Evolutionary conservation across 306 rosid genomes (phyloP).

Genomic region (Vigna unguiculata): DNA sequence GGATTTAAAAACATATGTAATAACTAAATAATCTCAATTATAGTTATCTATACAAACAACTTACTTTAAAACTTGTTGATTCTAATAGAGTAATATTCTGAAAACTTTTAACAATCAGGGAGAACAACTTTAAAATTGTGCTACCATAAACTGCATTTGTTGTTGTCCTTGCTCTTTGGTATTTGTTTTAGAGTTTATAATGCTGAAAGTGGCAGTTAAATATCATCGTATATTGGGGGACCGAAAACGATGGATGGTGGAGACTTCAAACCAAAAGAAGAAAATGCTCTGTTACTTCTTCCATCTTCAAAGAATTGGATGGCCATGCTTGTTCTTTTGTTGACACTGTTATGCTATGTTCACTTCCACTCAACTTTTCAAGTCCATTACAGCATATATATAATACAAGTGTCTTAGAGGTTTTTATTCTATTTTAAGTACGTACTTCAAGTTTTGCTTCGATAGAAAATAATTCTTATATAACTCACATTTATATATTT

Average conservation of each 20-base stretch:
- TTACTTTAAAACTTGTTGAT: too few relatives aligned
- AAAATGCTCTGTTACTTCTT: not conserved
- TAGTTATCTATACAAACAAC: too few relatives aligned
- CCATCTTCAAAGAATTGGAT: not conserved
- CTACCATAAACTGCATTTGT: not conserved
- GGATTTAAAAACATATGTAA: too few relatives aligned
- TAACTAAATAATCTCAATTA: too few relatives aligned
- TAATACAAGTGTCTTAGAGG: too few relatives aligned
- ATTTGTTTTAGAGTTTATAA: not conserved
- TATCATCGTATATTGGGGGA: not conserved
- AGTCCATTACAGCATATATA: not conserved
- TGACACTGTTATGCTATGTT: not conserved
- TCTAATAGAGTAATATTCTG: not conserved
- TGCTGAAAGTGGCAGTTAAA: conserved; percentile 17
- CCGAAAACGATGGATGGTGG: conserved; percentile 28
- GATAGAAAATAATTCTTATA: too few relatives aligned
- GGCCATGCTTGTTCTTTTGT: conserved; percentile 9
- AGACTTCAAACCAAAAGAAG: conserved; percentile 6
- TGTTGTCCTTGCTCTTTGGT: not conserved
- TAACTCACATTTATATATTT: too few relatives aligned
- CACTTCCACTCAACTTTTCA: not conserved
- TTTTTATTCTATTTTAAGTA: too few relatives aligned
- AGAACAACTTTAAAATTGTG: not conserved
- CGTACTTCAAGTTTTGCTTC: too few relatives aligned
- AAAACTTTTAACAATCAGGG: not conserved